Evolutionary conservation across 108 stramenopile species (phyloP).

Genomic region (Chaetoceros tenuissimus): DNA sequence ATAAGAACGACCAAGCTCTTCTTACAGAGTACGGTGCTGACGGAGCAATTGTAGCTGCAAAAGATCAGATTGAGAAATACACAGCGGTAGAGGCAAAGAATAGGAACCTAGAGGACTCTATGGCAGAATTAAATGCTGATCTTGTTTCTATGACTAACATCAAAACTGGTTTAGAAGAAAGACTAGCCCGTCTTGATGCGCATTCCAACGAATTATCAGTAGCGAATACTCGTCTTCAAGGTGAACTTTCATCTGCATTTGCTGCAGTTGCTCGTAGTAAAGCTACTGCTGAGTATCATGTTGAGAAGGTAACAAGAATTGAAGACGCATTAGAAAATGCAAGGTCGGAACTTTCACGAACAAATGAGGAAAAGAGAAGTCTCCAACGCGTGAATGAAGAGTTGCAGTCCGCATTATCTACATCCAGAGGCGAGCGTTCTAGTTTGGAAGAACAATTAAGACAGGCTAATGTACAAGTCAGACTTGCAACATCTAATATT

Average conservation of each 20-base stretch:
- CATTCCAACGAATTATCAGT: slow-evolving; percentile 44
- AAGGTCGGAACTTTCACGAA: slow-evolving; percentile 35
- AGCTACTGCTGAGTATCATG: slow-evolving; percentile 55
- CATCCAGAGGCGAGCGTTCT: slow-evolving; percentile 36
- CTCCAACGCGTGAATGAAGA: slow-evolving; percentile 43
- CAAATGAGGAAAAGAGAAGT: slow-evolving; percentile 32
- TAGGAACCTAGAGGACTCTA: slow-evolving; percentile 34
- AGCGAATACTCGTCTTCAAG: slow-evolving; percentile 37
- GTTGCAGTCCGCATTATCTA: slow-evolving; percentile 40
- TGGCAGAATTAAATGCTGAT: slow-evolving; percentile 38
- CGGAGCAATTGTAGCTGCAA: slow-evolving; percentile 27
- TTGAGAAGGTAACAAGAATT: slow-evolving; percentile 41
- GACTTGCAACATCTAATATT: slow-evolving; percentile 47
- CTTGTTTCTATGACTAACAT: slow-evolving; percentile 31
- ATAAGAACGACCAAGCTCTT: slow-evolving; percentile 42
- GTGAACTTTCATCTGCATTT: slow-evolving; percentile 43
- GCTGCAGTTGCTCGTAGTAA: slow-evolving; percentile 45
- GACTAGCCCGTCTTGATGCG: slow-evolving; percentile 51
- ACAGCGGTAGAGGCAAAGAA: slow-evolving; percentile 45
- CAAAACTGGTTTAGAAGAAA: slow-evolving; percentile 46
- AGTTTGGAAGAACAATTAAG: slow-evolving; percentile 39
- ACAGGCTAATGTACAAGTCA: slow-evolving; percentile 42
- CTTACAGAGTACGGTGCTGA: slow-evolving; percentile 15
- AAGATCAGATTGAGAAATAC: slow-evolving; percentile 28
- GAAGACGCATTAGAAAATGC: slow-evolving; percentile 41